phyloP scores from a whole-genome alignment of 345 rosid genomes.

The Gossypium arboreum region DNA sequence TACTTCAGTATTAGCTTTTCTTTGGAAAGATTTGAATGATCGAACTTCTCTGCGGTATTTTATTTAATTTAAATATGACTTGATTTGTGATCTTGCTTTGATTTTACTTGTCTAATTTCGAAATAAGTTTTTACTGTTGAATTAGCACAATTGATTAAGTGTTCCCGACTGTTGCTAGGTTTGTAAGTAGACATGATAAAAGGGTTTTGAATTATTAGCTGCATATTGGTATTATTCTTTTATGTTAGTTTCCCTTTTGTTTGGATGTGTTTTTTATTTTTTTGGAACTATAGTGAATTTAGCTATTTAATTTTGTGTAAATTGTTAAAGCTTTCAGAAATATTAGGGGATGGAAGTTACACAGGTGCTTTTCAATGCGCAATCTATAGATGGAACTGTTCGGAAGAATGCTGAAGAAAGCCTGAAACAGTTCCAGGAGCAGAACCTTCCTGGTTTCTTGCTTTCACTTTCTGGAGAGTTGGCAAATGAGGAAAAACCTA shows the following conservation, averaged over 20 bases:
- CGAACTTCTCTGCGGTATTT: background rate
- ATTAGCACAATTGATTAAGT: background rate
- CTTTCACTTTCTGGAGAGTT: constrained; percentile 56
- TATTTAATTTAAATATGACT: background rate
- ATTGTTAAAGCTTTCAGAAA: constrained; percentile 16
- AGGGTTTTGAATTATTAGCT: background rate
- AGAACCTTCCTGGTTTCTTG: constrained; percentile 61
- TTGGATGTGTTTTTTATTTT: background rate
- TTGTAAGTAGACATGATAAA: background rate
- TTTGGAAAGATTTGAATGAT: background rate
- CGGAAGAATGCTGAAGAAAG: constrained; percentile 72
- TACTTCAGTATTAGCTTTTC: background rate
- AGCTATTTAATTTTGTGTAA: background rate
- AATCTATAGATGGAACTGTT: constrained; percentile 62
- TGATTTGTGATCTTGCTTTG: background rate
- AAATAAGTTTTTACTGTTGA: background rate
- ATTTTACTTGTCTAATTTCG: background rate
- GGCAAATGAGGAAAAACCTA: constrained; percentile 55
- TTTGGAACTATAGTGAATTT: background rate
- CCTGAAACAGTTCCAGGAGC: constrained; percentile 63
- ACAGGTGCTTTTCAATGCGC: constrained; percentile 72
- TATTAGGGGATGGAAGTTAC: constrained; percentile 53
- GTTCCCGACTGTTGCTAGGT: background rate
- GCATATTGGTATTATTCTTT: background rate
- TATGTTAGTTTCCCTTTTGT: background rate